phyloP scores from a whole-genome alignment of 805 yeast genomes.

The Metschnikowia rubicola region DNA sequence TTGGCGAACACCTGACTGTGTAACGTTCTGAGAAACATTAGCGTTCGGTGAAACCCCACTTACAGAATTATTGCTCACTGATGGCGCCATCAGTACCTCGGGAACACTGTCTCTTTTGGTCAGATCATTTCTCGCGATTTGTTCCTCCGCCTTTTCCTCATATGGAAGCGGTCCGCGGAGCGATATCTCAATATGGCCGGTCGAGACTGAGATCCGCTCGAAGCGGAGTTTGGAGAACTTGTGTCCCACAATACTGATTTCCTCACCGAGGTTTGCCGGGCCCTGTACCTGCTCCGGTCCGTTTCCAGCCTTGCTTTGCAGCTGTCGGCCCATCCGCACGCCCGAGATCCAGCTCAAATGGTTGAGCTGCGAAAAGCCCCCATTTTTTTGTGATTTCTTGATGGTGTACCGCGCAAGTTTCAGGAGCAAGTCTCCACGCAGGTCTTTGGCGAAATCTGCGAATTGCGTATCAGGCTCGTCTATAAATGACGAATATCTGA shows the following conservation, averaged over 20 bases:
- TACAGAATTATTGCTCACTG: not conserved
- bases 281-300: conserved; percentile 25
- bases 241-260: conserved; percentile 82
- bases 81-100: not conserved
- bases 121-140: not conserved
- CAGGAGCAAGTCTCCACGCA: conserved; percentile 34
- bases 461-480: conserved; percentile 35
- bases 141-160: not conserved
- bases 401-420: conserved; percentile 35
- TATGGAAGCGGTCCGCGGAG: conserved; percentile 55
- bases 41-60: not conserved
- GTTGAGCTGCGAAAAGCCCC: conserved; percentile 44
- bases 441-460: conserved; percentile 29
- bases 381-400: conserved; percentile 38
- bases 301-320: conserved; percentile 23
- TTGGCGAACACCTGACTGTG: not conserved
- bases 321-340: conserved; percentile 63
- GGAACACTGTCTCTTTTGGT: conserved; percentile 2
- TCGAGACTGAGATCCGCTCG: conserved; percentile 83
- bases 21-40: not conserved
- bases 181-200: conserved; percentile 76
- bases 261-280: conserved; percentile 80
- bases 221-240: conserved; percentile 84
- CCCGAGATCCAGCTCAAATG: conserved; percentile 94
- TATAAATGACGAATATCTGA: conserved; percentile 33